These are phyloP conservation scores for Russula lepida DNA, from an alignment of 768 basidiomycete species.

Conservation along the genomic window DNA sequence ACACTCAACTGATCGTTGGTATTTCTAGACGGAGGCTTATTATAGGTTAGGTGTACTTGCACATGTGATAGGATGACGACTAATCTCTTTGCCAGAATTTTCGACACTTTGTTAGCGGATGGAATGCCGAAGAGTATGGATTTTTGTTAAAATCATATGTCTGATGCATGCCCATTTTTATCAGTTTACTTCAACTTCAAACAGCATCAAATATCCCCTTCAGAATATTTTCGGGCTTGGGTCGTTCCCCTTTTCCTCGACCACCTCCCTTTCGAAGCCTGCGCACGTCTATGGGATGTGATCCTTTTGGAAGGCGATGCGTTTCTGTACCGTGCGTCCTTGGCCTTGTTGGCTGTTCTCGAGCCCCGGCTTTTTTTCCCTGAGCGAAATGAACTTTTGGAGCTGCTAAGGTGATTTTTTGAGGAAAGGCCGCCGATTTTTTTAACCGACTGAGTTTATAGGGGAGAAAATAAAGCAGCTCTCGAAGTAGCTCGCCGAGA, in stretches of 20 bases:
- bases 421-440: constrained; percentile 3
- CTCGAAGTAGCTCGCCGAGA: constrained; percentile 76
- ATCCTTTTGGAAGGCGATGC: constrained; percentile 82
- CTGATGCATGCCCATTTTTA: not conserved
- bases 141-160: not conserved
- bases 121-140: constrained; percentile 84
- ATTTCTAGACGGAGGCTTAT: constrained; percentile 74
- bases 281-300: constrained; percentile 85
- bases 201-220: constrained; percentile 82
- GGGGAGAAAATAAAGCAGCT: constrained; percentile 78
- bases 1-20: not conserved
- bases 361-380: constrained; percentile 88
- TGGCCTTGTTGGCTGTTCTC: constrained; percentile 75
- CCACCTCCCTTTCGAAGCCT: constrained; percentile 86
- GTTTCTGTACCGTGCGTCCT: constrained; percentile 75
- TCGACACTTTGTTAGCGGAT: constrained; percentile 86
- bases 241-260: constrained; percentile 70
- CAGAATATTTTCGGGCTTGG: constrained; percentile 80
- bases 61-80: not conserved
- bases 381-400: constrained; percentile 66
- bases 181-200: constrained; percentile 92
- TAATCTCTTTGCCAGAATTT: constrained; percentile 48
- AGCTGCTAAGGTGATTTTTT: constrained; percentile 53
- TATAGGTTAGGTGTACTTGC: constrained; percentile 49
- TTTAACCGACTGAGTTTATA: constrained; percentile 24